phyloP scores from a whole-genome alignment of 2,329 filamentous ascomycete species.

The Ophiostoma novo-ulmi region DNA sequence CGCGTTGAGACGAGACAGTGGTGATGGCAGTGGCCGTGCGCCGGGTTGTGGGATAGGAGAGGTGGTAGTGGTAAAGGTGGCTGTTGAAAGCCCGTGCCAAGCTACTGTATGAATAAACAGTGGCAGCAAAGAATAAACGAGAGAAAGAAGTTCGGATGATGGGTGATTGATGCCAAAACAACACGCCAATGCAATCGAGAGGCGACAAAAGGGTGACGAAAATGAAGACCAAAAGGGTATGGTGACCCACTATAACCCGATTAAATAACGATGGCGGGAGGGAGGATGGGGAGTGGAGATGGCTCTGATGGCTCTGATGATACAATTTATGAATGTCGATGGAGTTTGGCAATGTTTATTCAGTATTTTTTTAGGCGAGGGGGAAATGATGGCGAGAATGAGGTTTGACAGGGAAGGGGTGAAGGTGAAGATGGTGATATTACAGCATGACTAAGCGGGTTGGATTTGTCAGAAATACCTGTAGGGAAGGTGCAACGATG shows the following conservation, averaged over 20 bases:
- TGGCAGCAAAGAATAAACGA: background rate
- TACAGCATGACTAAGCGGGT: background rate
- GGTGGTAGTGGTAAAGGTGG: background rate
- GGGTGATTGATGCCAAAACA: background rate
- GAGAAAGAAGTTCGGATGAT: background rate
- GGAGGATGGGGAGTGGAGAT: background rate
- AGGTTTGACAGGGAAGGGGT: background rate
- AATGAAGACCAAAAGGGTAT: background rate
- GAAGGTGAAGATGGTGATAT: background rate
- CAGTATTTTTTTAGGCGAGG: background rate
- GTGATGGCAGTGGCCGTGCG: background rate
- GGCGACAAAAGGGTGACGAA: slow-evolving; percentile 8
- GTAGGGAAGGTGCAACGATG: background rate
- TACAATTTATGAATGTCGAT: background rate
- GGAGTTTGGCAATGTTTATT: background rate
- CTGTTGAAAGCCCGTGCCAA: background rate
- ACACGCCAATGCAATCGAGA: background rate
- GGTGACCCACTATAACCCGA: background rate
- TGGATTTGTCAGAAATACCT: background rate
- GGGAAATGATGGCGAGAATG: background rate
- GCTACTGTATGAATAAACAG: background rate
- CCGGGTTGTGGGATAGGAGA: background rate
- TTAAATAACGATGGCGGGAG: background rate
- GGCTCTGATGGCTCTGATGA: background rate
- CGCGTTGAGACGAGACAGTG: background rate